Evolutionary conservation across 2,329 filamentous ascomycete species (phyloP).

Genomic region (Paraconiothyrium brasiliense): DNA sequence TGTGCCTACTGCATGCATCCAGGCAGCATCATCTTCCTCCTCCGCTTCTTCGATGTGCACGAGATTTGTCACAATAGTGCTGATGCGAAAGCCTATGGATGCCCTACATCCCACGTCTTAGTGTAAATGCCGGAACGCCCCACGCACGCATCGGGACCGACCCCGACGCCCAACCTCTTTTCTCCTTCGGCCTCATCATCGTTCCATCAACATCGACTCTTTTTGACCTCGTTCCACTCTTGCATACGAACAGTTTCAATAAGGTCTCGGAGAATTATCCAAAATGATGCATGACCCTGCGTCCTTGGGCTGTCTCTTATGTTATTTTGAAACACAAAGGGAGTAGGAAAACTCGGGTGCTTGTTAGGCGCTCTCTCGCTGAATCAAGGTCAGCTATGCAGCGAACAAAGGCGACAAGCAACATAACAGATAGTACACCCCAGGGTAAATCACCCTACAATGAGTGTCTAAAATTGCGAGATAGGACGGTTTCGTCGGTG

Average conservation of each 20-base stretch:
- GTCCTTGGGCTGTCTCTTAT: constrained; percentile 10
- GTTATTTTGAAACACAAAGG: constrained; percentile 10
- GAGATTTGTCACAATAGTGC: neutral
- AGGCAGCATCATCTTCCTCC: neutral
- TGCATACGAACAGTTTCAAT: constrained; percentile 26
- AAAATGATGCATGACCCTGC: constrained; percentile 18
- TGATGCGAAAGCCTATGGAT: neutral
- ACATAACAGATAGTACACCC: too few species aligned
- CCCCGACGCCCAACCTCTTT: neutral
- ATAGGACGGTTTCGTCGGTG: too few species aligned
- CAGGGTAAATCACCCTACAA: too few species aligned
- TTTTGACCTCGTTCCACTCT: constrained; percentile 17
- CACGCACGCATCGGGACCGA: neutral
- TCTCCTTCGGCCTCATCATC: neutral
- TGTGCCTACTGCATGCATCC: neutral
- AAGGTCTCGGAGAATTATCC: constrained; percentile 23
- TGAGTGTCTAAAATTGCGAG: too few species aligned
- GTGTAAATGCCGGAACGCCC: neutral
- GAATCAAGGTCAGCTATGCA: too few species aligned
- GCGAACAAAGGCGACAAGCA: too few species aligned
- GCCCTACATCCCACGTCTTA: neutral
- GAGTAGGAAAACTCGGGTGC: too few species aligned
- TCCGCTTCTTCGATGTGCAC: neutral
- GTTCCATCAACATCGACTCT: constrained; percentile 9
- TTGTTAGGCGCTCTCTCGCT: too few species aligned